Percentiles rank a stretch among this genome's conserved stretches.
phyloP scores from a whole-genome alignment of 2,329 filamentous ascomycete genomes.

The Acarospora socialis region DNA sequence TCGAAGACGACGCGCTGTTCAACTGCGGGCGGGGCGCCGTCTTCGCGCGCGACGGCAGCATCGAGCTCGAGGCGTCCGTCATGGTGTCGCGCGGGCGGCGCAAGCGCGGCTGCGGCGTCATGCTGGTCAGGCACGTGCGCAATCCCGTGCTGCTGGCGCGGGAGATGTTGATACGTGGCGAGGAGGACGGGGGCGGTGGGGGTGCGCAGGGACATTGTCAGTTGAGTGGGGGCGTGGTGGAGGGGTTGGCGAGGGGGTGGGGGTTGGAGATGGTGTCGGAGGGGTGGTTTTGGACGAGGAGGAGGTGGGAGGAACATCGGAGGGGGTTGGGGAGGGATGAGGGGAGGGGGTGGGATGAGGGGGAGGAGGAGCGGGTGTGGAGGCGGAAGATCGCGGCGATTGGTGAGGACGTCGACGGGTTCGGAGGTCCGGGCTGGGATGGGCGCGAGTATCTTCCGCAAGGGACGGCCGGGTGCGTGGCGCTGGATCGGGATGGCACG shows the following conservation, averaged over 20 bases:
- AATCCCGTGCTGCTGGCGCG: slow-evolving; percentile 66
- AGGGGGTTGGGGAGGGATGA: slow-evolving; percentile 38
- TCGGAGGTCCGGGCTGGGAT: too few relatives aligned
- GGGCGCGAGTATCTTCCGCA: slow-evolving; percentile 57
- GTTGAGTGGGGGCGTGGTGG: slow-evolving; percentile 52
- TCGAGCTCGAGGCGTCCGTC: slow-evolving; percentile 71
- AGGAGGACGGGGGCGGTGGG: slow-evolving; percentile 37
- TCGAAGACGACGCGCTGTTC: slow-evolving; percentile 72
- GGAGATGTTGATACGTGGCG: slow-evolving; percentile 54
- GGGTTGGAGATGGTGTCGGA: slow-evolving; percentile 56
- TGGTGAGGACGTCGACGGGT: slow-evolving; percentile 24
- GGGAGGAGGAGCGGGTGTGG: slow-evolving; percentile 1
- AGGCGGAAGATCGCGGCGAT: slow-evolving; percentile 32
- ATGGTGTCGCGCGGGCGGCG: slow-evolving; percentile 63
- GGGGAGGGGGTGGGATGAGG: slow-evolving; percentile 10
- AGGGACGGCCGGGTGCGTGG: slow-evolving; percentile 73
- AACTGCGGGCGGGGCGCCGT: slow-evolving; percentile 76
- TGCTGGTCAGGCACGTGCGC: slow-evolving; percentile 57
- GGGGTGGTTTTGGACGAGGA: slow-evolving; percentile 65
- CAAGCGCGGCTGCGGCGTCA: slow-evolving; percentile 67
- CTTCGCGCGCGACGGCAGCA: slow-evolving; percentile 68
- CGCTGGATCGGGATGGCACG: slow-evolving; percentile 60
- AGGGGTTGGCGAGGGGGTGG: slow-evolving; percentile 46
- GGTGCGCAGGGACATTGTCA: slow-evolving; percentile 55
- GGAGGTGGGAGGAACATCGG: slow-evolving; percentile 64